Evolutionary conservation across 2,329 filamentous ascomycete genomes (phyloP).

Genomic region (Nannizziopsis arthrosporioides): DNA sequence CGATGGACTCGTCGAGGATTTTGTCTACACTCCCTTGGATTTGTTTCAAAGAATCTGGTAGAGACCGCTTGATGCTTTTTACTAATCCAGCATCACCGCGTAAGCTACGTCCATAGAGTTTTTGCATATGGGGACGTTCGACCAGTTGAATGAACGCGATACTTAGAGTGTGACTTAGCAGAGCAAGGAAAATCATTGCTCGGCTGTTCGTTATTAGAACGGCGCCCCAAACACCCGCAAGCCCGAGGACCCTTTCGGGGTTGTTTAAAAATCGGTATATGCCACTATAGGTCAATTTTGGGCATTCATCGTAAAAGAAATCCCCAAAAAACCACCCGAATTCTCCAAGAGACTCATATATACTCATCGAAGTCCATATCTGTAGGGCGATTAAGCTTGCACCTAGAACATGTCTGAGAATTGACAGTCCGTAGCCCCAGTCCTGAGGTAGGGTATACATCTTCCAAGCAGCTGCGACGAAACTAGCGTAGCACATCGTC

Average conservation of each 20-base stretch:
- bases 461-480: conserved; percentile 88
- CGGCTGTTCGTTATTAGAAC: conserved; percentile 87
- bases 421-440: conserved; percentile 74
- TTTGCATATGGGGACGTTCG: conserved; percentile 95
- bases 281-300: conserved; percentile 85
- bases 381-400: conserved; percentile 71
- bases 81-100: conserved; percentile 81
- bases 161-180: conserved; percentile 74
- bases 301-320: conserved; percentile 87
- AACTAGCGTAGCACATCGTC: conserved; percentile 77
- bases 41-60: conserved; percentile 71
- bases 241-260: conserved; percentile 83
- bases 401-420: conserved; percentile 80
- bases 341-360: conserved; percentile 90
- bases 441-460: conserved; percentile 80
- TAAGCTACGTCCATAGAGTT: conserved; percentile 77
- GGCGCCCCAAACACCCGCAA: conserved; percentile 90
- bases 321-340: conserved; percentile 99
- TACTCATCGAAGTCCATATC: conserved; percentile 82
- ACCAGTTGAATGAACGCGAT: conserved; percentile 84
- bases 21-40: conserved; percentile 78
- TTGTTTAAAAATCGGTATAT: conserved; percentile 99
- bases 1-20: conserved; percentile 71
- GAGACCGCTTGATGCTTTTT: conserved; percentile 74
- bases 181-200: conserved; percentile 72